Base-by-base conservation (phyloP, 148 eudicot species). In the Euryodendron excelsum region DNA sequence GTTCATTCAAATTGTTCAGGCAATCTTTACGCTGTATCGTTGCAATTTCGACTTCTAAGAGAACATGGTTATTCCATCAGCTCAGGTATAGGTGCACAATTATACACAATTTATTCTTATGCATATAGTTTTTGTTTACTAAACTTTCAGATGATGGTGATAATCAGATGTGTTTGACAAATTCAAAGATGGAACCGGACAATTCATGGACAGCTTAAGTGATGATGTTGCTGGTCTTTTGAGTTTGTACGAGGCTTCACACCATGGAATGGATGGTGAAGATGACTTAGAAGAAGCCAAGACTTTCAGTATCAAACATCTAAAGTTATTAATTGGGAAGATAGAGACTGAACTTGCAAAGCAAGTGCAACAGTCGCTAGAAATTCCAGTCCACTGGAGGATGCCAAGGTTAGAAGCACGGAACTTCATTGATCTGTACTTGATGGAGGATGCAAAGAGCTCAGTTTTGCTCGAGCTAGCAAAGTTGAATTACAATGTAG, bases 401-500 rank as follows among this genome's bases (percentile, higher is more conserved):
- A 56, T 74, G 66, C 33, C 31, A 44, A 56, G 52, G 25, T 25
- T 58, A 31, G 77, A 74, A 74, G 66, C 77, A 10, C 45, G 48
- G n/a, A 74, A 58, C 52, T 74, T 74, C 66, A 74, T 74, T 12
- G 15, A 58, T 37, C 47, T 36, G 50, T 74, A 34, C 10, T 18
- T n/a, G 25, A 7, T 11, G 37, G 36, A 58, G 27, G 30, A 6
- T 7, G 0, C 27, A 10, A 31, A 61, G 20, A 44, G 36, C 41
- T 28, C 58, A 12, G 1, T 56, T 30, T 58, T 74, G 53, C 77
- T 74, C 2, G 65, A 74, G 12, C 27, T 60, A 0, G 78, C 78
- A 9, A 41, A 41, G 53, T 28, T 75, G 28, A 69, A 75, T 75
- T 75, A 75, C 69, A 75, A 75, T 33, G 41, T 61, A 21, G 78